Base-by-base conservation (phyloP, 768 basidiomycete genomes). In the Tricholoma matsutake region DNA sequence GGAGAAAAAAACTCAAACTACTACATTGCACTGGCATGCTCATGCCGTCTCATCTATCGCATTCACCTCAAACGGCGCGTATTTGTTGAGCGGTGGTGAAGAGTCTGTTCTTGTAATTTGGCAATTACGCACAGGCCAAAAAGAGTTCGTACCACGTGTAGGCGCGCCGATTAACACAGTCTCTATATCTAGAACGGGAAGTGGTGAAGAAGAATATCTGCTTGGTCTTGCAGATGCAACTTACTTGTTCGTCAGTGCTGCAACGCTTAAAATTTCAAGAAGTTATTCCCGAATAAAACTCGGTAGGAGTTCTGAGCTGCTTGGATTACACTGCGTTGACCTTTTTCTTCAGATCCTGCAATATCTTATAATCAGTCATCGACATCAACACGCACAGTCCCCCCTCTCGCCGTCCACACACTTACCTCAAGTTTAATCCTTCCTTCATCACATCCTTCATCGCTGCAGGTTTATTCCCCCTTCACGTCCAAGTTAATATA, bases 51-150 rank as follows among this genome's bases (percentile, higher is more conserved):
- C 91, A 3, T 88, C 93, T 1, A 72, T 99, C 28, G 79, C 87
- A 0, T 99, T 98, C 73, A 92, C 94, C 0, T 75, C 87, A 11
- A 95, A 96, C 65, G 97, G 97, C 11, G 89, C 94, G 7, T 96
- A 97, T 72, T 75, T 99, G 16, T 75, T 98, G 53, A 96, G 92
- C 62, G 96, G 94, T 63, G 97, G 97, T 49, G 94, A 97, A 73
- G 97, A 98, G 72, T 84, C 91, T 32, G 96, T 98, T 9, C 75
- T 99, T n/a, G 96, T 98, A 39, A 89, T 96, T 61, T 99, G 97
- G 97, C 94, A 97, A 70, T 72, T 99, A 43, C 88, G 93, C 64
- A 86, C 89, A 0, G 91, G 92, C 4, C 91, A 87, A 73, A 89
- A 87, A 70, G 95, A 97, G 72, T 98, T 93, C 69, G 84, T 98